Evolutionary conservation across 306 rosid genomes (phyloP), one percentile per base, ranked within the genome.

Genomic region (Dryas drummondii): DNA sequence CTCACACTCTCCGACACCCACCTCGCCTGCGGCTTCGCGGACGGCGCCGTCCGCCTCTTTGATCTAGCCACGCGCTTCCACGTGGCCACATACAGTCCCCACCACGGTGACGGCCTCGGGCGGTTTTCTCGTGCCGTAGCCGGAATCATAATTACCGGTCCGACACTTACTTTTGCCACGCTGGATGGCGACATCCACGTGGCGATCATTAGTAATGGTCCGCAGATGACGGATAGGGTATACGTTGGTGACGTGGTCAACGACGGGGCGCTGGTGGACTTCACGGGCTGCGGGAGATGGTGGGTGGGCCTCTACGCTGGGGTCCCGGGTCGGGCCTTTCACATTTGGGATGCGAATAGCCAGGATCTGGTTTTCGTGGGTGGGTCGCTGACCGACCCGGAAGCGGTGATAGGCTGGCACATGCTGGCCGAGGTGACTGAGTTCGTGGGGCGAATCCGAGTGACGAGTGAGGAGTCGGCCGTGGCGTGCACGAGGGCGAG

Each of bases 251-350:
- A 89, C 5, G 88, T 85, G 6, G 73, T 90, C 0, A 75, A 78
- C 14, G 94, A 88, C 15, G 99, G 99, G 0, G 92, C 68, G 0
- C 7, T 96, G 4, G 96, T 90, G 0, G 98, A 89, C 61, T 96
- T 96, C 53, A 78, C 89, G 0, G 99, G 98, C 0, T 80, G 81
- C 6, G 81, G 45, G 0, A 72, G 82, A 0, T 87, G 89, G 90
- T 96, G 99, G 99, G 88, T 92, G 13, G 99, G 98, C 1, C 85
- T 96, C 0, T 92, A 76, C 17, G 99, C 99, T 0, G 99, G 99
- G 0, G 81, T 78, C 0, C 85, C 97, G 0, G 97, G 91, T 0
- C 84, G 85, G 14, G 84, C 99, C 0, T 86, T 92, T 19, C 99
- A 86, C 50, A 80, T 96, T 0, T 96, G 99, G 99, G 87, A 92